Conservation (phyloP, 805 yeast genomes). For the Sugiyamaella mastotermitis region DNA sequence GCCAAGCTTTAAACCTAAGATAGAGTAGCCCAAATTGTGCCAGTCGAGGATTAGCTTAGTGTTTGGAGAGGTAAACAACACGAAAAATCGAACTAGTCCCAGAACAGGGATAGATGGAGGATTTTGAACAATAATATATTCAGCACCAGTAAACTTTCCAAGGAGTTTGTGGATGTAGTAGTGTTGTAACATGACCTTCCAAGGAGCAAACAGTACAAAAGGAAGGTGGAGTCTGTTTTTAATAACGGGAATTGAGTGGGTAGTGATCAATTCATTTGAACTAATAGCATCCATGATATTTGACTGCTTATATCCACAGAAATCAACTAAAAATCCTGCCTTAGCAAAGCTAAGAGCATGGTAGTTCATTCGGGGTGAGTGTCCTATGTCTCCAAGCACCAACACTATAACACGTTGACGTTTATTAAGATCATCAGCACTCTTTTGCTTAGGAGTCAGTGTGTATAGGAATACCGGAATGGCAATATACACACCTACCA, state of each 20-base stretch:
- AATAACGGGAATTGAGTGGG: conserved; percentile 27
- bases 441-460: conserved; percentile 16
- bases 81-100: conserved; percentile 52
- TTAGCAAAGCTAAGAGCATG: conserved; percentile 77
- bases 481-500: conserved; percentile 16
- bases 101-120: conserved; percentile 91
- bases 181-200: conserved; percentile 57
- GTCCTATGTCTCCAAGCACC: conserved; percentile 91
- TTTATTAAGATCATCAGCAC: conserved; percentile 9
- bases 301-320: conserved; percentile 65
- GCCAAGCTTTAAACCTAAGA: conserved; percentile 59
- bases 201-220: conserved; percentile 48
- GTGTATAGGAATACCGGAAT: conserved; percentile 19
- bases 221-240: conserved; percentile 34
- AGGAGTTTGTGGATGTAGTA: conserved; percentile 42
- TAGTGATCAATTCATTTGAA: conserved; percentile 23
- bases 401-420: conserved; percentile 61
- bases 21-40: conserved; percentile 91
- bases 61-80: conserved; percentile 42
- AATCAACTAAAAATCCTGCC: conserved; percentile 64
- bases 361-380: conserved; percentile 90
- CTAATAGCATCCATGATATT: conserved; percentile 16
- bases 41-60: conserved; percentile 79
- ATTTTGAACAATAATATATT: conserved; percentile 65
- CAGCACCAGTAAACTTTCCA: conserved; percentile 51